Evolutionary conservation across 768 basidiomycete species (phyloP), one percentile per base, ranked within the genome.

Genomic region (Lenzites betulinus): DNA sequence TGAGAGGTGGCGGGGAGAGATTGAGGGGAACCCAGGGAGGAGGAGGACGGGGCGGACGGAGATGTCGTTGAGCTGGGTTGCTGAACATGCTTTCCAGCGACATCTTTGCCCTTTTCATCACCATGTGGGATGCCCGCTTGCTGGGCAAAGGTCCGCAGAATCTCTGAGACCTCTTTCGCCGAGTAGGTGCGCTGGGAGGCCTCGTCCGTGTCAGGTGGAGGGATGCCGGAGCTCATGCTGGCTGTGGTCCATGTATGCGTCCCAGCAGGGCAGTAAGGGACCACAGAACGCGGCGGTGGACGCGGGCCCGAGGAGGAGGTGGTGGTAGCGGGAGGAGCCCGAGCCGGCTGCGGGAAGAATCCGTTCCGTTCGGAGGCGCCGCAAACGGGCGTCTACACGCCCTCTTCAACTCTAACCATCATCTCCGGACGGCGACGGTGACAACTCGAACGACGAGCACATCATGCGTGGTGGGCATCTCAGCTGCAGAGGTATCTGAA

Each of bases 381-480:
- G 30, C 30, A 33, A n/a, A n/a, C n/a, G n/a, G n/a, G n/a, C n/a
- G n/a, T n/a, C n/a, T n/a, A n/a, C n/a, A n/a, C n/a, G n/a, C n/a
- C 30, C 11, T 11, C 30, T 33, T 33, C 30, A 33, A 33, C 30
- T 33, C 30, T 33, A 33, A 33, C 30, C 30, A 11, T 11, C 30
- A 33, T 33, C 30, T 33, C 30, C 4, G 30, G 11, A n/a, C n/a
- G 30, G 30, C 30, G 11, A 33, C 30, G 30, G 30, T 11, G 6
- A 33, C 30, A 33, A 33, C 30, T 5, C 11, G 6, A 4, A 33
- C 30, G 38, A 39, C 38, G 38, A 39, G 7, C 7, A 18, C 44
- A 28, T 28, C 28, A 55, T 55, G 54, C 54, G 54, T 16, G 54
- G 54, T 47, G 23, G 15, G 54, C 23, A 7, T 20, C n/a, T 23